Evolutionary conservation across 305 asterid genomes (phyloP), one percentile per base, ranked within the genome.

Genomic region (Fraxinus platypoda): DNA sequence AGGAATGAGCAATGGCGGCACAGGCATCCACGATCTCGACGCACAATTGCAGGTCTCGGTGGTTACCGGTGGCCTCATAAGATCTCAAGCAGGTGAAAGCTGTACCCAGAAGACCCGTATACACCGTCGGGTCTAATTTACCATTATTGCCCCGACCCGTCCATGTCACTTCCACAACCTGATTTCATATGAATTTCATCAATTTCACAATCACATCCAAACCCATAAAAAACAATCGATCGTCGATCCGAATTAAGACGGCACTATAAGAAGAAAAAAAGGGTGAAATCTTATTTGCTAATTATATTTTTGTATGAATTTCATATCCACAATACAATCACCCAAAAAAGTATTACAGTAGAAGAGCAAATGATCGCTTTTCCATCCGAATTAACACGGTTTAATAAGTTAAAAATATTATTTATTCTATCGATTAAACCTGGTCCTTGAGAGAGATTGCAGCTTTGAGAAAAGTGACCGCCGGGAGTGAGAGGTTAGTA

Each of bases 81-180:
- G 94, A 90, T 80, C 94, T 85, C 85, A 93, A 81, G 81, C 97
- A 92, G 77, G 88, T 84, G 87, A 91, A 89, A 70, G 98, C 94
- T 30, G 97, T 92, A 66, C 97, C 98, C 78, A 93, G 81, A 87
- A 93, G 77, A 8, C 98, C 97, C 77, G 95, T 84, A 77, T 85
- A 91, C 77, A 89, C 90, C 3, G 90, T 90, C 21, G 93, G 91
- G 83, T 93, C 97, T 74, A 86, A 79, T 25, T 79, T 83, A 21
- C 82, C 81, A 35, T 80, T 59, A 31, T 6, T 34, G 28, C 83
- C 86, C 17, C 87, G 87, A 64, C 71, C 87, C 41, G 82, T 84
- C 98, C 97, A 93, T 77, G 97, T 90, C 82, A 84, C 82, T 34
- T 87, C 88, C 83, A 91, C 92, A 37, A 91, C 92, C 97, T 93